A percentile compares a stretch with the other conserved stretches of the same genome.
Evolutionary conservation across 139 green algal genomes (phyloP).

Genomic region (Limnomonas spitsbergensis): DNA sequence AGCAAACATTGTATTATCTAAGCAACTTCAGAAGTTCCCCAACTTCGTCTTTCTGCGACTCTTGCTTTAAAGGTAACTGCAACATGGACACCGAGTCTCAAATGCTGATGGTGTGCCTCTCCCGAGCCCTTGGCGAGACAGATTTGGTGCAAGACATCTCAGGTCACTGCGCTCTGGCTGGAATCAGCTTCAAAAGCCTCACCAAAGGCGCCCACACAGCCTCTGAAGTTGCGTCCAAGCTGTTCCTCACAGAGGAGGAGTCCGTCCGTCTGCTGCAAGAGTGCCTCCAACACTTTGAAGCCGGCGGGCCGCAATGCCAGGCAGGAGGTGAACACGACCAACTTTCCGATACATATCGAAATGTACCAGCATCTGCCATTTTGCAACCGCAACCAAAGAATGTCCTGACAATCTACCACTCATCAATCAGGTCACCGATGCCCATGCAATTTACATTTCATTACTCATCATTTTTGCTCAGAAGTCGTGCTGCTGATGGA

Average conservation of each 20-base stretch:
- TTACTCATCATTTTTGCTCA: too few relatives aligned
- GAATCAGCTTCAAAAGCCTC: neutral
- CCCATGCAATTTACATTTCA: neutral
- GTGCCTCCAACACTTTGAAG: neutral
- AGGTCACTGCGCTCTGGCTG: neutral
- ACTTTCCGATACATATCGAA: too few relatives aligned
- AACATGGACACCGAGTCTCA: too few relatives aligned
- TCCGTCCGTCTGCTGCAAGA: neutral
- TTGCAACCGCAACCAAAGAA: neutral
- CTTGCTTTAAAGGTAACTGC: too few relatives aligned
- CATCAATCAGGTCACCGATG: neutral
- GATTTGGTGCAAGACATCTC: conserved; percentile 11
- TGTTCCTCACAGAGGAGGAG: conserved; percentile 26
- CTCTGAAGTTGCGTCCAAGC: conserved; percentile 8
- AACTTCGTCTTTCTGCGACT: too few relatives aligned
- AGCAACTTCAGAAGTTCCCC: too few relatives aligned
- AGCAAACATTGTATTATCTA: too few relatives aligned
- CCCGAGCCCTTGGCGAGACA: neutral
- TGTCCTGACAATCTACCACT: neutral
- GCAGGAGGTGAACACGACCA: neutral
- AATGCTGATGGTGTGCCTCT: neutral
- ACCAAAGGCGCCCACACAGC: neutral
- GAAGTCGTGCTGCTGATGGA: conserved; percentile 6
- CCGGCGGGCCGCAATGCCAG: too few relatives aligned
- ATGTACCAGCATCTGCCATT: neutral